Evolutionary conservation across 805 yeast species (phyloP), one percentile per base, ranked within the genome.

Genomic region (Scheffersomyces lignosus): DNA sequence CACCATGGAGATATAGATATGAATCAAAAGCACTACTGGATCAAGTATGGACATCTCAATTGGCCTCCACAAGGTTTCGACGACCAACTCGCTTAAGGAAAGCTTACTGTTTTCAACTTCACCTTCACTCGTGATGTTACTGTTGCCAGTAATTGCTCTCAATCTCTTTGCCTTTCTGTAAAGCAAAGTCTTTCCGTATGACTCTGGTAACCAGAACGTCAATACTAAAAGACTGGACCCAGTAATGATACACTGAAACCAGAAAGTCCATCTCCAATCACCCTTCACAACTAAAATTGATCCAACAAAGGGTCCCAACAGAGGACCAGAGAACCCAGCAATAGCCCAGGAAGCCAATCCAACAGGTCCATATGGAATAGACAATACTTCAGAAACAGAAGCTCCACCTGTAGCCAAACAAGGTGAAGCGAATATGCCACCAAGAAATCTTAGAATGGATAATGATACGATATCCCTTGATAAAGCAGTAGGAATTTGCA

Each of bases 321-420:
- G 62, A 1, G 80, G 81, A 4, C 81, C 83, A 28, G 66, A 57
- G 27, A 72, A 73, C 0, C 78, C 73, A 33, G 74, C 78, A 14
- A 71, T 47, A 17, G 77, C 62, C 81, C 82, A 78, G 6, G 60
- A 37, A 5, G 73, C 73, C 32, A 78, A 54, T 3, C 71, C 70
- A 15, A 68, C 41, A 3, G 80, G 75, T 23, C 70, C 50, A 36
- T 57, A 55, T 6, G 75, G 68, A 12, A 64, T 52, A 3, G 50
- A 33, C 22, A 71, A 54, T 30, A 78, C 56, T 52, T 79, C 83
- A 17, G 74, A 71, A 26, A 77, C 52, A 4, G 75, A 61, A 9
- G 79, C 83, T 41, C 77, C 81, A 26, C 80, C 82, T 13, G 78
- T 75, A 1, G 79, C 70, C 33, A 78, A 45, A n/a, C 77, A 65